Conservation (phyloP, 352 stramenopile species). For the Pythium volutum region DNA sequence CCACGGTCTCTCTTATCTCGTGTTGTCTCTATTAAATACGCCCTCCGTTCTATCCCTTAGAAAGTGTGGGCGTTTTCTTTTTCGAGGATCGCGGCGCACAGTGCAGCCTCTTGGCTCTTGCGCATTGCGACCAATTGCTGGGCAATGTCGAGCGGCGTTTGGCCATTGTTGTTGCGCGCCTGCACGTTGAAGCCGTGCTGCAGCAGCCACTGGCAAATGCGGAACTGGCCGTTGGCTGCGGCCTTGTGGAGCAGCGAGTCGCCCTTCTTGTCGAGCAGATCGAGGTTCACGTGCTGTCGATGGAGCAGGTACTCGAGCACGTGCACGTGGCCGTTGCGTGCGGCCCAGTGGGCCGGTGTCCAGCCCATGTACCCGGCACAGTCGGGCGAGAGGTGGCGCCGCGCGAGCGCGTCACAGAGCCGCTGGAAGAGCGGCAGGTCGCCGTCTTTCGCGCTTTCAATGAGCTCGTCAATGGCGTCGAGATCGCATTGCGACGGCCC, state of each 20-base stretch:
- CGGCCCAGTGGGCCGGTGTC: slow-evolving; percentile 74
- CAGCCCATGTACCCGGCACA: slow-evolving; percentile 66
- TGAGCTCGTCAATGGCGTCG: slow-evolving; percentile 55
- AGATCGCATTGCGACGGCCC: slow-evolving; percentile 27
- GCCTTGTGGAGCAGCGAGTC: slow-evolving; percentile 76
- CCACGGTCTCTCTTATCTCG: not conserved
- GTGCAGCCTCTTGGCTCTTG: slow-evolving; percentile 33
- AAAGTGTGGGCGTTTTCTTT: slow-evolving; percentile 38
- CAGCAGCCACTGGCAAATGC: slow-evolving; percentile 63
- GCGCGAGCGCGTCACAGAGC: slow-evolving; percentile 35
- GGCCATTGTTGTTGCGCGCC: slow-evolving; percentile 62
- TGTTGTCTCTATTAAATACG: too few species aligned
- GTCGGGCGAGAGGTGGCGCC: slow-evolving; percentile 46
- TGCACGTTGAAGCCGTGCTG: slow-evolving; percentile 62
- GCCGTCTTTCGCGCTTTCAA: slow-evolving; percentile 64
- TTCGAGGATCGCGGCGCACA: slow-evolving; percentile 57
- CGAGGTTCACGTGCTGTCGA: slow-evolving; percentile 49
- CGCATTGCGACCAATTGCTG: slow-evolving; percentile 41
- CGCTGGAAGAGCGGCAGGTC: slow-evolving; percentile 48
- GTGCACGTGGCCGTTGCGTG: slow-evolving; percentile 56
- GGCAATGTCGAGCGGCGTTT: slow-evolving; percentile 58
- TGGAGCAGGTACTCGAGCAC: slow-evolving; percentile 57
- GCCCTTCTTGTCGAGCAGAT: slow-evolving; percentile 58
- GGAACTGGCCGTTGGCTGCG: slow-evolving; percentile 65
- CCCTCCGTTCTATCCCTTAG: not conserved